Evolutionary conservation across 2,329 filamentous ascomycete species (phyloP).

Genomic region (Aspergillus melleus): DNA sequence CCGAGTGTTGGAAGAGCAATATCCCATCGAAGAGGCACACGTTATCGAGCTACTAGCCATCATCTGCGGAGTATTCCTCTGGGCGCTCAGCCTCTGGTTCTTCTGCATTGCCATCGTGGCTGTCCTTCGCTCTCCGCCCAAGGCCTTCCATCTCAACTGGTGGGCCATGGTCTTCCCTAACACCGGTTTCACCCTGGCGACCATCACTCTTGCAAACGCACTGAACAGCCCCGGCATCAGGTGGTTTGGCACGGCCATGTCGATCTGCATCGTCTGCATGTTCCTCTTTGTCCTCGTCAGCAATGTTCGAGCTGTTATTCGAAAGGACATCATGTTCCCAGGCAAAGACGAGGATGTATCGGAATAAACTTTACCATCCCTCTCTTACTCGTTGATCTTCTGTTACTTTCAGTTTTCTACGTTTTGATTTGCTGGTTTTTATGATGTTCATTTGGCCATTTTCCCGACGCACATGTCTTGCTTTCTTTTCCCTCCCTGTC

Average conservation of each 20-base stretch:
- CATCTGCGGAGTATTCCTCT: conserved; percentile 59
- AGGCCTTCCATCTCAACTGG: conserved; percentile 56
- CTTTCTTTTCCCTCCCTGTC: background rate
- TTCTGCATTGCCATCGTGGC: conserved; percentile 53
- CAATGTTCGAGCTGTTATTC: conserved; percentile 53
- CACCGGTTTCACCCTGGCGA: conserved; percentile 61
- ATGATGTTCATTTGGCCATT: too few species aligned
- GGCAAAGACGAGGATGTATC: conserved; percentile 60
- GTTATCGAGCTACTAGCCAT: conserved; percentile 50
- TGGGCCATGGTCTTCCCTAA: conserved; percentile 69
- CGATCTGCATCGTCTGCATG: conserved; percentile 54
- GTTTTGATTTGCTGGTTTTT: too few species aligned
- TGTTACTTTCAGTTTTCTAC: too few species aligned
- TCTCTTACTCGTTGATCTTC: background rate
- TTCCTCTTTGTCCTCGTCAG: conserved; percentile 56
- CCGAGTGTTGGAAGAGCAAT: conserved; percentile 43
- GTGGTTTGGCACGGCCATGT: conserved; percentile 57
- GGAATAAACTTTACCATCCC: conserved; percentile 18
- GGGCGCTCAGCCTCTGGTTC: conserved; percentile 63
- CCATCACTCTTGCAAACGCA: conserved; percentile 57
- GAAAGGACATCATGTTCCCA: conserved; percentile 57
- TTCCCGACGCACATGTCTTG: too few species aligned
- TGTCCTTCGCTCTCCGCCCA: conserved; percentile 44
- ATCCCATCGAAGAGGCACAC: conserved; percentile 29
- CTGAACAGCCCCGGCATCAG: conserved; percentile 55